Percentiles rank a stretch among this genome's conserved stretches.
phyloP scores from a whole-genome alignment of 495 filamentous ascomycete genomes.

The Hypoxylon lienhwacheense region DNA sequence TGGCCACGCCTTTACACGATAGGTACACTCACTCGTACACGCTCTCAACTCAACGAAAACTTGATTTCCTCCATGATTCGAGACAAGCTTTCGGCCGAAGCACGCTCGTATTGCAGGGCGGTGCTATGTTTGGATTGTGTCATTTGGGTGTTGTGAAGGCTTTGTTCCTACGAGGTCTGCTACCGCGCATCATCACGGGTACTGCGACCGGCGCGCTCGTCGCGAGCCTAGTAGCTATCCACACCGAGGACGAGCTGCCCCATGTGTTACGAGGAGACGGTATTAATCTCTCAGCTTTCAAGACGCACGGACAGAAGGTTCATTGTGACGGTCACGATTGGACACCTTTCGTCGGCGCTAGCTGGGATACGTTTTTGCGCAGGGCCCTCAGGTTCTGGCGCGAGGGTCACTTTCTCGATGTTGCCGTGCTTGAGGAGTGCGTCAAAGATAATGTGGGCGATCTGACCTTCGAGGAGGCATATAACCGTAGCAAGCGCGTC shows the following conservation, averaged over 20 bases:
- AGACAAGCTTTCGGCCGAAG: slow-evolving; percentile 87
- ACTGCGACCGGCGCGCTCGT: slow-evolving; percentile 90
- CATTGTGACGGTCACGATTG: slow-evolving; percentile 10
- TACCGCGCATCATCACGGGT: slow-evolving; percentile 89
- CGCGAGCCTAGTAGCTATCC: slow-evolving; percentile 84
- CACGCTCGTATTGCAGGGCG: slow-evolving; percentile 85
- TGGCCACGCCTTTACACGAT: slow-evolving; percentile 21
- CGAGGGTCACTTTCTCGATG: slow-evolving; percentile 84
- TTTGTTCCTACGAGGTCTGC: slow-evolving; percentile 75
- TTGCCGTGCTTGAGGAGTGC: slow-evolving; percentile 79
- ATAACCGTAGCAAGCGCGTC: slow-evolving; percentile 78
- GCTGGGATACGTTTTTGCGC: slow-evolving; percentile 60
- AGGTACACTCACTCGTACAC: slow-evolving; percentile 50
- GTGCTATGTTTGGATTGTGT: slow-evolving; percentile 88
- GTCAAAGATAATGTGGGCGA: slow-evolving; percentile 85
- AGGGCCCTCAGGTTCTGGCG: slow-evolving; percentile 65
- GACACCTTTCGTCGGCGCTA: slow-evolving; percentile 41
- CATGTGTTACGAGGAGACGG: slow-evolving; percentile 73
- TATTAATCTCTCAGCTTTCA: slow-evolving; percentile 83
- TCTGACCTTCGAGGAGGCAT: slow-evolving; percentile 93
- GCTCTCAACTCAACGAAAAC: slow-evolving; percentile 79
- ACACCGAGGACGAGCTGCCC: slow-evolving; percentile 83
- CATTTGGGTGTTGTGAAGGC: slow-evolving; percentile 92
- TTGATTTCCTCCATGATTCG: slow-evolving; percentile 87
- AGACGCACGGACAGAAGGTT: slow-evolving; percentile 41